Percentiles rank a stretch among this genome's conserved stretches.
phyloP scores from a whole-genome alignment of 805 yeast genomes.

The Hanseniaspora lindneri region DNA sequence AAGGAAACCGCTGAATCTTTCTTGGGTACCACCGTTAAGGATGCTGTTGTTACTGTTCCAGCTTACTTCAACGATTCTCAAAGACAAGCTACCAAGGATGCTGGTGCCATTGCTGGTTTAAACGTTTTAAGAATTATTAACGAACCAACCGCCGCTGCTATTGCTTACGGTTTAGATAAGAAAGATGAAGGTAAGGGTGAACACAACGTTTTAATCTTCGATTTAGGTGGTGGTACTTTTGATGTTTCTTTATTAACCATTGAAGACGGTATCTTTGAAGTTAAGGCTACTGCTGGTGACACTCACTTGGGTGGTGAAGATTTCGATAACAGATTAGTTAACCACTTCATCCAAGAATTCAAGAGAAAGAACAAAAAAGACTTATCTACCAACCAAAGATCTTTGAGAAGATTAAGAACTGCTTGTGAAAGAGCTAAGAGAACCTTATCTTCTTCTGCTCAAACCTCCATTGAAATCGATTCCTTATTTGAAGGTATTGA shows the following conservation, averaged over 20 bases:
- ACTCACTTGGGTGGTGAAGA: constrained; percentile 98
- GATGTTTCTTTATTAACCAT: constrained; percentile 90
- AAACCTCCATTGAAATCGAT: constrained; percentile 92
- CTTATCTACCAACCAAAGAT: constrained; percentile 84
- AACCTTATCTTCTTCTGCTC: constrained; percentile 93
- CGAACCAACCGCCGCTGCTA: constrained; percentile 95
- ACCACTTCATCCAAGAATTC: constrained; percentile 87
- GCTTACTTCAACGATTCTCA: constrained; percentile 95
- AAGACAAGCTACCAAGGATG: constrained; percentile 95
- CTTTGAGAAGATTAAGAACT: constrained; percentile 95
- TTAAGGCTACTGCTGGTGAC: constrained; percentile 76
- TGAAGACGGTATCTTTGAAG: constrained; percentile 94
- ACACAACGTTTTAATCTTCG: constrained; percentile 84
- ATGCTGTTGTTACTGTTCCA: constrained; percentile 91
- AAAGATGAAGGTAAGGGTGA: constrained; percentile 45
- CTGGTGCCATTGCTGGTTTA: constrained; percentile 89
- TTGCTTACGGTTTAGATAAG: constrained; percentile 84
- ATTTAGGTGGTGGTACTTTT: constrained; percentile 98
- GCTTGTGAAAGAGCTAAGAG: constrained; percentile 99
- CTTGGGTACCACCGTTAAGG: constrained; percentile 72
- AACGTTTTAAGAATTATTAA: constrained; percentile 87
- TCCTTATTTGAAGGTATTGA: constrained; percentile 93
- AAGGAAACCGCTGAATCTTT: constrained; percentile 85
- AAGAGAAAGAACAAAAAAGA: constrained; percentile 97
- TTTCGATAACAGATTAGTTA: constrained; percentile 92